A percentile compares a stretch with the other conserved stretches of the same genome.
Conservation (phyloP, 140 eudicot genomes). For the Cichorium intybus region DNA sequence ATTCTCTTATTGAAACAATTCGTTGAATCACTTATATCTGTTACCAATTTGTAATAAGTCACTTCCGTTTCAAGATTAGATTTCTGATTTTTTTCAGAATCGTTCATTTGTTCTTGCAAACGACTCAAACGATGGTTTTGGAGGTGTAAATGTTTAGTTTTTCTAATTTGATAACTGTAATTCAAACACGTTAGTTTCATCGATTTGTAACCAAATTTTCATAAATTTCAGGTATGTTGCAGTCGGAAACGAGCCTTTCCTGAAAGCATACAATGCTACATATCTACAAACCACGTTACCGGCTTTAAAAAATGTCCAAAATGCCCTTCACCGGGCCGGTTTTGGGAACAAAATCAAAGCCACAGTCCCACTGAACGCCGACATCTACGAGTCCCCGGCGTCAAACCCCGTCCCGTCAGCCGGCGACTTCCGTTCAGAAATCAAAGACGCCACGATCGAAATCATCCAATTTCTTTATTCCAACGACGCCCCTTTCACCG, state of each 20-base stretch:
- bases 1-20: background rate
- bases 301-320: slow-evolving; percentile 75
- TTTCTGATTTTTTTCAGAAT: background rate
- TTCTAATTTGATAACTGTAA: background rate
- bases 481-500: slow-evolving; percentile 79
- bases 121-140: background rate
- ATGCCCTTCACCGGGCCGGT: slow-evolving; percentile 67
- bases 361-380: slow-evolving; percentile 86
- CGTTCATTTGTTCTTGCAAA: background rate
- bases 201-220: background rate
- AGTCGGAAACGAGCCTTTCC: slow-evolving; percentile 90
- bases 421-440: slow-evolving; percentile 77
- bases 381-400: slow-evolving; percentile 74
- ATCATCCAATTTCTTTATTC: slow-evolving; percentile 57
- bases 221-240: slow-evolving; percentile 69
- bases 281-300: slow-evolving; percentile 66
- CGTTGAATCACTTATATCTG: background rate
- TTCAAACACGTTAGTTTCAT: background rate
- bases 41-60: background rate
- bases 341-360: slow-evolving; percentile 66
- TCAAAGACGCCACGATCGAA: slow-evolving; percentile 57
- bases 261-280: slow-evolving; percentile 62
- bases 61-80: background rate
- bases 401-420: slow-evolving; percentile 83
- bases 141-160: background rate